phyloP scores from a whole-genome alignment of 495 filamentous ascomycete genomes.

The Penicillium cataractarum region DNA sequence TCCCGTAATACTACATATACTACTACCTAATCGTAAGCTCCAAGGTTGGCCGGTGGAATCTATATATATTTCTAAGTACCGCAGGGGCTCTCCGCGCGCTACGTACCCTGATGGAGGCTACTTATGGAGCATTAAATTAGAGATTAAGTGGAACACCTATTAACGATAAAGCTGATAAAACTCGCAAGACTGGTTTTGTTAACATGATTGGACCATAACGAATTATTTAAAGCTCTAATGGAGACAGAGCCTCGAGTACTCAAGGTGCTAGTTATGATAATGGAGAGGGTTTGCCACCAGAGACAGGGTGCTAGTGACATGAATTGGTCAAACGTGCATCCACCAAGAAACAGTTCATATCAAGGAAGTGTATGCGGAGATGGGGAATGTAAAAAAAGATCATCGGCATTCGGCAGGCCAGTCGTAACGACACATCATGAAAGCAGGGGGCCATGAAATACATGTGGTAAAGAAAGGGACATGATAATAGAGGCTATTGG shows the following conservation, averaged over 20 bases:
- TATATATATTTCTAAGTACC: too few relatives aligned
- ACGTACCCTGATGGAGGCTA: too few relatives aligned
- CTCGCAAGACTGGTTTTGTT: not conserved
- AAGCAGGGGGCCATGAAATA: slow-evolving; percentile 22
- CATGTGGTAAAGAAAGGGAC: slow-evolving; percentile 18
- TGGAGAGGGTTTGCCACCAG: slow-evolving; percentile 3
- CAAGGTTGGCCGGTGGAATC: too few relatives aligned
- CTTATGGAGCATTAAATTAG: too few relatives aligned
- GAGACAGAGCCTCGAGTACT: not conserved
- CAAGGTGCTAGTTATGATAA: not conserved
- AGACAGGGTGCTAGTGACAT: slow-evolving; percentile 8
- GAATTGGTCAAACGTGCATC: not conserved
- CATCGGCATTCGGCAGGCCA: slow-evolving; percentile 17
- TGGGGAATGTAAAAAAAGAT: slow-evolving; percentile 19
- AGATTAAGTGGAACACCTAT: too few relatives aligned
- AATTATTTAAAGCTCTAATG: not conserved
- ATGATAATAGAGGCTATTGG: not conserved
- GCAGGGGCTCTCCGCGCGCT: too few relatives aligned
- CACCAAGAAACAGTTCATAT: slow-evolving; percentile 10
- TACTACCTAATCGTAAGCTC: too few relatives aligned
- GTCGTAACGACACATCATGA: slow-evolving; percentile 20
- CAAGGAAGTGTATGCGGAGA: slow-evolving; percentile 16
- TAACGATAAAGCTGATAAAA: too few relatives aligned
- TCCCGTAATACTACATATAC: too few relatives aligned
- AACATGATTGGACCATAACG: not conserved